Conservation (phyloP, 805 yeast genomes). For the Starmerella riodocensis region DNA sequence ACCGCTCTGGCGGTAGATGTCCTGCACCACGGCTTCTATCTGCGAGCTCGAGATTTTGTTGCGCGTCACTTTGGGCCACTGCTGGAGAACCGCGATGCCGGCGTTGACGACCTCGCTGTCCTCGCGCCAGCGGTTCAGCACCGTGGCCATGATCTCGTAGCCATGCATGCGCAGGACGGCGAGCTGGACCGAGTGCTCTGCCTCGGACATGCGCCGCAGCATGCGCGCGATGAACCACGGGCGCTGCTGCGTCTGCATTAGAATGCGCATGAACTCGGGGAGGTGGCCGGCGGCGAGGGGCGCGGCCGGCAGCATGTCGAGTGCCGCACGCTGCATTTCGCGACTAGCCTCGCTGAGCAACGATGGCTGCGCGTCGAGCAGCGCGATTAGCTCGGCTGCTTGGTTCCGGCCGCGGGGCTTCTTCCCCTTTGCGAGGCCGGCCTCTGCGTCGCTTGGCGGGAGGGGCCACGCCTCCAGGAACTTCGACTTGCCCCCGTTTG, state of each 20-base stretch:
- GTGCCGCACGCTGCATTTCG: conserved; percentile 1
- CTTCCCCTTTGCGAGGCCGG: conserved; percentile 1
- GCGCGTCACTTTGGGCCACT: conserved; percentile 62
- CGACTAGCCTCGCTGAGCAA: conserved; percentile 2
- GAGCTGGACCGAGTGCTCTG: conserved; percentile 38
- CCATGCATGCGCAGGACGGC: conserved; percentile 73
- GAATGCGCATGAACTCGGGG: conserved; percentile 63
- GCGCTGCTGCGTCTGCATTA: conserved; percentile 42
- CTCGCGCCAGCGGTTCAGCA: conserved; percentile 34
- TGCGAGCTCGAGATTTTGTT: conserved; percentile 64
- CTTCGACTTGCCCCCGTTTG: no score
- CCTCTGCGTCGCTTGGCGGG: neutral
- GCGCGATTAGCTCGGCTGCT: conserved; percentile 9
- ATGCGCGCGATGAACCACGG: conserved; percentile 47
- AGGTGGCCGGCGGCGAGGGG: conserved; percentile 49
- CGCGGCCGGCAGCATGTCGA: conserved; percentile 36
- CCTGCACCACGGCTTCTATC: conserved; percentile 55
- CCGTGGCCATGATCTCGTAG: conserved; percentile 57
- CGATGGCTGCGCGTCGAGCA: conserved; percentile 15
- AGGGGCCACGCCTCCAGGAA: no score
- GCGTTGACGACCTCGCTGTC: conserved; percentile 34
- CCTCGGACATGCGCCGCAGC: conserved; percentile 50
- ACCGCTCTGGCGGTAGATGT: no score
- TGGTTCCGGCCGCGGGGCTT: neutral
- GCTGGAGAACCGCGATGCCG: conserved; percentile 44